These are phyloP conservation scores for Maudiozyma serrabonitensis DNA, from an alignment of 805 yeast species.

Conservation along the genomic window DNA sequence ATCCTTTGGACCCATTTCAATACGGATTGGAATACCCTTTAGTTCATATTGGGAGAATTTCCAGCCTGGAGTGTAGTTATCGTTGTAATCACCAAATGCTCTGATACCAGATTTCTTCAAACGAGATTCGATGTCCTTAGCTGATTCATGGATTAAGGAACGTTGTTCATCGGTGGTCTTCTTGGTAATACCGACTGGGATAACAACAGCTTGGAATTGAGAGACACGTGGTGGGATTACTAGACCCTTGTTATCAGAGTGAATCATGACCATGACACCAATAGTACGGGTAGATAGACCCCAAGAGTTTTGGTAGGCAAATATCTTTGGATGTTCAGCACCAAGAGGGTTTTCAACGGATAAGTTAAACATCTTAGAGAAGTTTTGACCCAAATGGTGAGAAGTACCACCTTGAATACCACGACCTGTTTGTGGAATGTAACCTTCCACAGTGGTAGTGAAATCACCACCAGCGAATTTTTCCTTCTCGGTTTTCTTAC, in stretches of 20 bases:
- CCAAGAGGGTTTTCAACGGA: conserved; percentile 94
- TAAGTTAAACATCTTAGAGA: conserved; percentile 96
- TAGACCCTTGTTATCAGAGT: conserved; percentile 96
- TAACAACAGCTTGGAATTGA: conserved; percentile 79
- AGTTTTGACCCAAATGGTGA: conserved; percentile 95
- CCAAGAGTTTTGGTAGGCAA: conserved; percentile 97
- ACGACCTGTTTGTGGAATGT: conserved; percentile 96
- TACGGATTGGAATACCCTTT: conserved; percentile 87
- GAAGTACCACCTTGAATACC: conserved; percentile 99
- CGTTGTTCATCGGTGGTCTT: conserved; percentile 74
- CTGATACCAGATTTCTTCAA: conserved; percentile 59
- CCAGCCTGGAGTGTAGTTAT: conserved; percentile 97
- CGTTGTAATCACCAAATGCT: conserved; percentile 80
- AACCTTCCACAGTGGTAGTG: conserved; percentile 95
- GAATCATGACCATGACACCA: conserved; percentile 99
- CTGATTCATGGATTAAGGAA: conserved; percentile 57
- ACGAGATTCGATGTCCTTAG: conserved; percentile 55
- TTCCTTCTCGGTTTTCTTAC: conserved; percentile 93
- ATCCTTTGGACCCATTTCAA: conserved; percentile 97
- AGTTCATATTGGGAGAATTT: conserved; percentile 96
- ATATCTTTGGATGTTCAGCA: conserved; percentile 71
- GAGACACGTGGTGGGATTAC: conserved; percentile 97
- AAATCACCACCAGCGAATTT: conserved; percentile 96
- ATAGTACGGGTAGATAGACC: conserved; percentile 96
- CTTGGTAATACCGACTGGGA: conserved; percentile 91